A percentile compares a stretch with the other conserved stretches of the same genome.
Evolutionary conservation across 129 eudicot species (phyloP).

Genomic region (Chrysanthemum seticuspe): DNA sequence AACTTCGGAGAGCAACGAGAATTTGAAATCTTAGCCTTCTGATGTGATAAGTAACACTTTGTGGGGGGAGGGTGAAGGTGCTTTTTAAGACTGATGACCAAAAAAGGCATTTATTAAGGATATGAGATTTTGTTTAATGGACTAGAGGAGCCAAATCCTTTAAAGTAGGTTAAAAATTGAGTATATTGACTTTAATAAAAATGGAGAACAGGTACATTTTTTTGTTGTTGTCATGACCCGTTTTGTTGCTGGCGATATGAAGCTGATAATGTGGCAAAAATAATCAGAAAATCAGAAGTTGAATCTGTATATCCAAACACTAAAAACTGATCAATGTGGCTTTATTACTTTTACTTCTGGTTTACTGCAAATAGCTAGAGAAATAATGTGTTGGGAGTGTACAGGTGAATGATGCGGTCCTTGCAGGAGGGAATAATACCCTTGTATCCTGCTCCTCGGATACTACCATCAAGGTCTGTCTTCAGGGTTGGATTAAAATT

Average conservation of each 20-base stretch:
- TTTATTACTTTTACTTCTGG: background rate
- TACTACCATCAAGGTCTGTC: conserved; percentile 85
- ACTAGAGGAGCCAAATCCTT: too few species aligned
- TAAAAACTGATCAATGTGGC: conserved; percentile 12
- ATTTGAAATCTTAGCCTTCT: background rate
- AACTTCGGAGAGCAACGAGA: conserved; percentile 4
- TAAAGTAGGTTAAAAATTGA: too few species aligned
- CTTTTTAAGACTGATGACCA: background rate
- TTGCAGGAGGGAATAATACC: conserved; percentile 73
- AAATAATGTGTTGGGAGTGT: conserved; percentile 15
- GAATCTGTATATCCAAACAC: background rate
- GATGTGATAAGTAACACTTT: background rate
- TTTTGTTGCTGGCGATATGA: background rate
- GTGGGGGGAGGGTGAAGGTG: background rate
- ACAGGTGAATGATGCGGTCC: conserved; percentile 96
- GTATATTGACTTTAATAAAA: too few species aligned
- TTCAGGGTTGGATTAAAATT: conserved; percentile 23
- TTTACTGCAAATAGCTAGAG: background rate
- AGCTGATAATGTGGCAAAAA: background rate
- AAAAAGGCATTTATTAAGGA: background rate
- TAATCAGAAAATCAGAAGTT: background rate
- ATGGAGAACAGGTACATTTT: background rate
- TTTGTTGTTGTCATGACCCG: background rate
- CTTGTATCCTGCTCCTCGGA: conserved; percentile 96
- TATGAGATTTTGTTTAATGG: background rate